Evolutionary conservation across 345 rosid genomes (phyloP).

Genomic region (Aquilaria sinensis): DNA sequence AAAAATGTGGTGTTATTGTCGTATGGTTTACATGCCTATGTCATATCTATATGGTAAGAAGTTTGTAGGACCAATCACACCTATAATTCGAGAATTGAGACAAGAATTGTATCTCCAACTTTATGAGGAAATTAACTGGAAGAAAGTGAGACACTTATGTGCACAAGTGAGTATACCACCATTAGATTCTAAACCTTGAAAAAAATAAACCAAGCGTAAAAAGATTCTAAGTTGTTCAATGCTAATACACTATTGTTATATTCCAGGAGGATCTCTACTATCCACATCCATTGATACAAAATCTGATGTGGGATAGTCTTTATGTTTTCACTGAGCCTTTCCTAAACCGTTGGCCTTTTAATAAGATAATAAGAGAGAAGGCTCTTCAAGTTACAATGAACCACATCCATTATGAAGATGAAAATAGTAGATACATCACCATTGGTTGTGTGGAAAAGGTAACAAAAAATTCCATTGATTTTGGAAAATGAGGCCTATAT

Average conservation of each 20-base stretch:
- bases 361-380: conserved; percentile 38
- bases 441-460: conserved; percentile 67
- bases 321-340: conserved; percentile 45
- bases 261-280: conserved; percentile 53
- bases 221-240: not conserved
- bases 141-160: conserved; percentile 35
- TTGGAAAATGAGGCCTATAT: not conserved
- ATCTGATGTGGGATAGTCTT: conserved; percentile 51
- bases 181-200: not conserved
- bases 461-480: not conserved
- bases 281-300: conserved; percentile 54
- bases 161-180: conserved; percentile 30
- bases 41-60: conserved; percentile 59
- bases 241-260: not conserved
- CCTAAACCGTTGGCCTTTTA: conserved; percentile 51
- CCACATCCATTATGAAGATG: conserved; percentile 65
- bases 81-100: conserved; percentile 40
- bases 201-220: not conserved
- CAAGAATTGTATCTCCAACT: conserved; percentile 46
- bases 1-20: conserved; percentile 62
- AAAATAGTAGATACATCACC: conserved; percentile 58
- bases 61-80: conserved; percentile 51
- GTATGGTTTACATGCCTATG: conserved; percentile 67
- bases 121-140: conserved; percentile 50
- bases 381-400: conserved; percentile 48